A percentile compares a stretch with the other conserved stretches of the same genome.
Evolutionary conservation across 2,329 filamentous ascomycete species (phyloP).

Genomic region (Bipolaris gigantea): DNA sequence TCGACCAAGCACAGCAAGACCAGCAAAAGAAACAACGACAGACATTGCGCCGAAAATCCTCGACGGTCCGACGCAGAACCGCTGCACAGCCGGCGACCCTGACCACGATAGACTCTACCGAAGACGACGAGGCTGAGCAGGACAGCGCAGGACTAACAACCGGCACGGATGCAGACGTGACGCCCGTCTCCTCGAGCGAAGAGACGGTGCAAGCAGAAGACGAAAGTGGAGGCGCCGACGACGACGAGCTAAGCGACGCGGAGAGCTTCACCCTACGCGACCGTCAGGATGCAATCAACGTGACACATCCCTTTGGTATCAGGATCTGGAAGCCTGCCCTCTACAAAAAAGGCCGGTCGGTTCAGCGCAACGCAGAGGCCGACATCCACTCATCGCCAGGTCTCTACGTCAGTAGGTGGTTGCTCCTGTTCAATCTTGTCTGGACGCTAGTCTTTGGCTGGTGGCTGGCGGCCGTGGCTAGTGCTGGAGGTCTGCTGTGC

Average conservation of each 20-base stretch:
- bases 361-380: constrained; percentile 92
- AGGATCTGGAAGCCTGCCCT: constrained; percentile 97
- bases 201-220: constrained; percentile 46
- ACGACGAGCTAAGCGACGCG: constrained; percentile 79
- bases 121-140: constrained; percentile 53
- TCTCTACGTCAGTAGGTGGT: constrained; percentile 78
- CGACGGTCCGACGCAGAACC: constrained; percentile 55
- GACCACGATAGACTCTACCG: constrained; percentile 53
- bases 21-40: constrained; percentile 33
- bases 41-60: constrained; percentile 53
- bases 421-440: constrained; percentile 83
- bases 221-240: constrained; percentile 58
- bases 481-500: constrained; percentile 74
- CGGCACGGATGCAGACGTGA: constrained; percentile 24
- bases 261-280: constrained; percentile 98
- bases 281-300: constrained; percentile 95
- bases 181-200: constrained; percentile 39
- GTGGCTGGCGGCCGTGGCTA: constrained; percentile 84
- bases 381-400: constrained; percentile 96
- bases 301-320: constrained; percentile 98
- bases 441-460: constrained; percentile 95
- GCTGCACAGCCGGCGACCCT: constrained; percentile 52
- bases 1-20: constrained; percentile 56
- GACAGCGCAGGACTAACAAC: constrained; percentile 27
- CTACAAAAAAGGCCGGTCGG: constrained; percentile 96